These are phyloP conservation scores for Rhodocollybia butyracea DNA, from an alignment of 768 basidiomycete species.

Conservation along the genomic window DNA sequence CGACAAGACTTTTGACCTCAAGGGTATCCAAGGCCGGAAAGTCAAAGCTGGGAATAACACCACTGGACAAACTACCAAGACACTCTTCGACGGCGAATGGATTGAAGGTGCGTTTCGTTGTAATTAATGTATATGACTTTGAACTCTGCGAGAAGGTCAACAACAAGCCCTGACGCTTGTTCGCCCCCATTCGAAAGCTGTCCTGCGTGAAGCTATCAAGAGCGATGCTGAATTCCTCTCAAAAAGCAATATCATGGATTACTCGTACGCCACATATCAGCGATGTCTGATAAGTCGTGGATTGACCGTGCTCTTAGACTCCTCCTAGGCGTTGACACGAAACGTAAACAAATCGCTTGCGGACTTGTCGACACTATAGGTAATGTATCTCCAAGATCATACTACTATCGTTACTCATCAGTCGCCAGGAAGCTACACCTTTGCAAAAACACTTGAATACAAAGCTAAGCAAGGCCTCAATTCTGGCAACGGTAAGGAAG, in stretches of 20 bases:
- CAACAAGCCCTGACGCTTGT: constrained; percentile 62
- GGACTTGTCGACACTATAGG: constrained; percentile 86
- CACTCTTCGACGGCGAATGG: constrained; percentile 82
- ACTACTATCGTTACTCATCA: not conserved
- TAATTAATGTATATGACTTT: not conserved
- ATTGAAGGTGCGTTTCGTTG: constrained; percentile 54
- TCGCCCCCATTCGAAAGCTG: constrained; percentile 68
- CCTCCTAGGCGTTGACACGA: constrained; percentile 69
- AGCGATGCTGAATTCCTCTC: constrained; percentile 74
- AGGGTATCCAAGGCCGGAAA: constrained; percentile 78
- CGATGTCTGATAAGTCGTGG: not conserved
- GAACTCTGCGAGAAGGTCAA: constrained; percentile 43
- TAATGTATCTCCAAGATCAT: constrained; percentile 13
- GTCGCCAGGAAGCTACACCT: constrained; percentile 69
- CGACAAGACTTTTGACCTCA: constrained; percentile 73
- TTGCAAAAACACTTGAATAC: constrained; percentile 84
- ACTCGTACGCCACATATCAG: constrained; percentile 50
- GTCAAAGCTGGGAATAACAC: constrained; percentile 45
- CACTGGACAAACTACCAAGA: constrained; percentile 41
- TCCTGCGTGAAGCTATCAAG: constrained; percentile 65
- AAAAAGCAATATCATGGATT: constrained; percentile 82
- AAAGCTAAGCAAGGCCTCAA: constrained; percentile 79
- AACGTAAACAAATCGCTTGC: constrained; percentile 64
- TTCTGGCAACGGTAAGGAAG: constrained; percentile 53
- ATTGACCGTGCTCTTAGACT: constrained; percentile 36